phyloP scores from a whole-genome alignment of 495 filamentous ascomycete genomes.

The Daldinia caldariorum region DNA sequence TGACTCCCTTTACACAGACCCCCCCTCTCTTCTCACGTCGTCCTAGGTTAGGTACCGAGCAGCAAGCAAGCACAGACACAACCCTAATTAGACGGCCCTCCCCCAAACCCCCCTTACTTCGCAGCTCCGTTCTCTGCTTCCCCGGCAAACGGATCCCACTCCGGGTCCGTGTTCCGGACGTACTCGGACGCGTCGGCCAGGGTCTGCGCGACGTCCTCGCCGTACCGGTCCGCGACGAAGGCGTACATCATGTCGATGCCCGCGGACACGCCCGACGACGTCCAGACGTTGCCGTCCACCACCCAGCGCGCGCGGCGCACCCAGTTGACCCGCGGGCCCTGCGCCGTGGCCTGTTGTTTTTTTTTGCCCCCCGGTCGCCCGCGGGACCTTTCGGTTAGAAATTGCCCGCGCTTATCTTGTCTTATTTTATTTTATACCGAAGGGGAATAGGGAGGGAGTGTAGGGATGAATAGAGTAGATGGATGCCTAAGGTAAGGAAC shows the following conservation, averaged over 20 bases:
- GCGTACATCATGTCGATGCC: slow-evolving; percentile 73
- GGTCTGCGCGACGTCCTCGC: slow-evolving; percentile 44
- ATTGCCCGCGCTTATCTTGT: background rate
- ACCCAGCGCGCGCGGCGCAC: slow-evolving; percentile 71
- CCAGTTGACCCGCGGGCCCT: slow-evolving; percentile 65
- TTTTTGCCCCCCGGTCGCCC: background rate
- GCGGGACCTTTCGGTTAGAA: background rate
- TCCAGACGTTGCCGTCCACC: slow-evolving; percentile 73
- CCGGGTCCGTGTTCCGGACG: slow-evolving; percentile 47
- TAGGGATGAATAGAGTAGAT: background rate
- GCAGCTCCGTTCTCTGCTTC: slow-evolving; percentile 1
- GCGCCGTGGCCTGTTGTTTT: slow-evolving; percentile 41
- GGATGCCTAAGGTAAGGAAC: background rate
- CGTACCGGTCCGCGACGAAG: slow-evolving; percentile 59
- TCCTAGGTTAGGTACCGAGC: background rate
- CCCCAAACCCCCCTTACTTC: slow-evolving; percentile 7
- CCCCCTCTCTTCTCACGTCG: background rate
- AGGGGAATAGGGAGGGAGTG: background rate
- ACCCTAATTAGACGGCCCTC: background rate
- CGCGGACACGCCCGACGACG: slow-evolving; percentile 65
- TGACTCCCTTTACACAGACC: background rate
- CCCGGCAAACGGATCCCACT: slow-evolving; percentile 51
- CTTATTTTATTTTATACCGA: background rate
- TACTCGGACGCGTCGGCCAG: slow-evolving; percentile 50
- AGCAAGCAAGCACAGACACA: background rate